phyloP scores from a whole-genome alignment of 1,139 yeast species.

The Nakaseomyces glabratus region DNA sequence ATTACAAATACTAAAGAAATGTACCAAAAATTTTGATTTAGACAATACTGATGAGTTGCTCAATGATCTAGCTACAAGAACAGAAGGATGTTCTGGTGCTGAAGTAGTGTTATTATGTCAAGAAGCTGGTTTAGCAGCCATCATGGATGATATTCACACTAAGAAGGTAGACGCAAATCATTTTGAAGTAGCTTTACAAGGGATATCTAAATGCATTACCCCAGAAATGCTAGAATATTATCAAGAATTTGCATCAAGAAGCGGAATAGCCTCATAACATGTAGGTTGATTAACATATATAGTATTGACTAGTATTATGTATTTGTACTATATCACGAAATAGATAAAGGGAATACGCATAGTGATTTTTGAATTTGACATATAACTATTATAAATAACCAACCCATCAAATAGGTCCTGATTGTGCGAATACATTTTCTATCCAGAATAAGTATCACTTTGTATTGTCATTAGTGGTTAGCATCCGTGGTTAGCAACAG shows the following conservation, averaged over 20 bases:
- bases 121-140: conserved; percentile 89
- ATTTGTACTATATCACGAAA: too few relatives aligned
- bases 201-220: conserved; percentile 71
- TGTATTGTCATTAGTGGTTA: too few relatives aligned
- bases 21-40: conserved; percentile 47
- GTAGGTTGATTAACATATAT: background rate
- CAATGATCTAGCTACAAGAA: conserved; percentile 46
- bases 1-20: conserved; percentile 60
- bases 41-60: conserved; percentile 39
- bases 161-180: conserved; percentile 49
- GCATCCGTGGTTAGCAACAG: too few relatives aligned
- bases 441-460: too few relatives aligned
- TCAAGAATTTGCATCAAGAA: conserved; percentile 45
- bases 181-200: conserved; percentile 59
- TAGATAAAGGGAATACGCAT: too few relatives aligned
- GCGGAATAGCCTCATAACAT: conserved; percentile 17
- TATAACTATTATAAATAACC: too few relatives aligned
- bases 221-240: conserved; percentile 75
- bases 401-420: too few relatives aligned
- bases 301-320: too few relatives aligned
- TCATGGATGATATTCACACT: conserved; percentile 63
- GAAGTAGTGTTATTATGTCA: conserved; percentile 87
- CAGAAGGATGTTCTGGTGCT: conserved; percentile 95
- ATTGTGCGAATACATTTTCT: too few relatives aligned
- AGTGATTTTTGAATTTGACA: too few relatives aligned